phyloP scores from a whole-genome alignment of 2,329 filamentous ascomycete species.

The Alternaria brassicicola region DNA sequence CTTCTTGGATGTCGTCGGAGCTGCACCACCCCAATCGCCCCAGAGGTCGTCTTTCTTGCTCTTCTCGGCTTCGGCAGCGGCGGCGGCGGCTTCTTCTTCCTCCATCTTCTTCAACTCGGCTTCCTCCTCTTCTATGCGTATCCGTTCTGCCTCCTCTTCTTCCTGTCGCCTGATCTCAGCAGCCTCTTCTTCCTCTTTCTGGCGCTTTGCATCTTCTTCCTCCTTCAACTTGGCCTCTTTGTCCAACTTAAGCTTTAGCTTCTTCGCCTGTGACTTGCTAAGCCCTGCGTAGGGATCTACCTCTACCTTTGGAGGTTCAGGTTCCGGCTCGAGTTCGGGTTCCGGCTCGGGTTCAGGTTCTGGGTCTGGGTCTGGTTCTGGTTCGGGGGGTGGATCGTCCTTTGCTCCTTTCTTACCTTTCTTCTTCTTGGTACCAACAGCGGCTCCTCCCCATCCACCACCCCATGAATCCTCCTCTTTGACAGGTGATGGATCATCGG shows the following conservation, averaged over 20 bases:
- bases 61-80: constrained; percentile 30
- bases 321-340: constrained; percentile 9
- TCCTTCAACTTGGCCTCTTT: constrained; percentile 30
- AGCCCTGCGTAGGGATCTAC: constrained; percentile 40
- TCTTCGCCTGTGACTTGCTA: constrained; percentile 40
- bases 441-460: constrained; percentile 28
- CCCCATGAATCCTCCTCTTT: constrained; percentile 42
- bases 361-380: constrained; percentile 24
- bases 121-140: constrained; percentile 32
- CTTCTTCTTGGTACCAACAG: constrained; percentile 34
- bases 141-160: constrained; percentile 38
- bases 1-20: constrained; percentile 36
- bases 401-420: constrained; percentile 36
- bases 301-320: constrained; percentile 50
- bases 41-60: constrained; percentile 45
- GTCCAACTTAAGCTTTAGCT: constrained; percentile 46
- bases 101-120: constrained; percentile 29
- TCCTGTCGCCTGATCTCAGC: constrained; percentile 27
- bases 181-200: constrained; percentile 30
- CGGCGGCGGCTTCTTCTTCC: constrained; percentile 35
- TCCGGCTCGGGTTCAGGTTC: constrained; percentile 17
- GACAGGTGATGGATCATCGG: constrained; percentile 38
- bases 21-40: constrained; percentile 39
- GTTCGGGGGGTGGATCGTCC: constrained; percentile 25
- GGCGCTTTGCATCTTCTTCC: constrained; percentile 23